Percentiles rank a stretch among this genome's conserved stretches.
phyloP scores from a whole-genome alignment of 2,329 filamentous ascomycete species.

The Chaetoscypha palmicola region DNA sequence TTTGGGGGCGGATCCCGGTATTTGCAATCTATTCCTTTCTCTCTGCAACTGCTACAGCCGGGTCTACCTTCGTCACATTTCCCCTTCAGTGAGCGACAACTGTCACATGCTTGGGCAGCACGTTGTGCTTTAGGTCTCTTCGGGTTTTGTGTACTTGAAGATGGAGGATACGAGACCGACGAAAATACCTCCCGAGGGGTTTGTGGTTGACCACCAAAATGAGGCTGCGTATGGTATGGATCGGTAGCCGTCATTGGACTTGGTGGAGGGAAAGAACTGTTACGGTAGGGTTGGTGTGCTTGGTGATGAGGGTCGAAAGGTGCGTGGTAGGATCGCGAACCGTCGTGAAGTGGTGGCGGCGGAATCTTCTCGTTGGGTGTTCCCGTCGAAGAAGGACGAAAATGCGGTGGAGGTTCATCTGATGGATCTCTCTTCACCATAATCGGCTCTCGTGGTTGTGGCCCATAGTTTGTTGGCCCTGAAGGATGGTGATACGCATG shows the following conservation, averaged over 20 bases:
- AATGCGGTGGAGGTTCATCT: slow-evolving; percentile 31
- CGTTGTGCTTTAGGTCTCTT: slow-evolving; percentile 25
- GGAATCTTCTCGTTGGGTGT: slow-evolving; percentile 24
- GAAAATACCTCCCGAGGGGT: slow-evolving; percentile 20
- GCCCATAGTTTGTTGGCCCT: slow-evolving; percentile 31
- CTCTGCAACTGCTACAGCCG: slow-evolving; percentile 75
- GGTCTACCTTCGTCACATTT: slow-evolving; percentile 83
- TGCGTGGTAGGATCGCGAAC: slow-evolving; percentile 16
- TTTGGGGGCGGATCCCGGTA: slow-evolving; percentile 89
- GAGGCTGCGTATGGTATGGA: slow-evolving; percentile 14
- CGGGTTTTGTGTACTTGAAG: slow-evolving; percentile 7
- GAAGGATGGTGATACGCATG: slow-evolving; percentile 30
- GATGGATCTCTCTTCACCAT: slow-evolving; percentile 48
- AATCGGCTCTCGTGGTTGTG: slow-evolving; percentile 36
- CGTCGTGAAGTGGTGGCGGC: slow-evolving; percentile 23
- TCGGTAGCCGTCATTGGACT: slow-evolving; percentile 27
- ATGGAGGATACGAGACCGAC: slow-evolving; percentile 20
- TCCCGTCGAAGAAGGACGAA: slow-evolving; percentile 30
- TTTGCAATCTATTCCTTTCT: slow-evolving; percentile 76
- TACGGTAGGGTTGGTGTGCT: slow-evolving; percentile 13
- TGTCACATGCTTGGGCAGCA: slow-evolving; percentile 71
- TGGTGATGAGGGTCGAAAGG: slow-evolving; percentile 18
- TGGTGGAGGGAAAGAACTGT: slow-evolving; percentile 17
- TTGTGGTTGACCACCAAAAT: slow-evolving; percentile 16
- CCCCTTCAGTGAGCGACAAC: slow-evolving; percentile 78